Conservation (phyloP, 2,329 filamentous ascomycete genomes). For the Rhytidhysteron rufulum region DNA sequence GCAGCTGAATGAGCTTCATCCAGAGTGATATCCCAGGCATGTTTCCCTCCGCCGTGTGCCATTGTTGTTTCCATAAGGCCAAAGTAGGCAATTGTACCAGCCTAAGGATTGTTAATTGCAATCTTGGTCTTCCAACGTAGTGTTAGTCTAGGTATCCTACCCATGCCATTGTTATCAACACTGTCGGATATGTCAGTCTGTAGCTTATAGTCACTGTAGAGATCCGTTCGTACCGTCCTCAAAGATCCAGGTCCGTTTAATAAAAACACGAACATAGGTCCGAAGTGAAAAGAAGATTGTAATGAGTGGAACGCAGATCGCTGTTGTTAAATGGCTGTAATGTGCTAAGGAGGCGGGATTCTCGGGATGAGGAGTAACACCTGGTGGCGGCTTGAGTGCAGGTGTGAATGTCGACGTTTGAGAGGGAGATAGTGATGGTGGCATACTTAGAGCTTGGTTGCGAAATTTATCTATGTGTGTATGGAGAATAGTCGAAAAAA, state of each 20-base stretch:
- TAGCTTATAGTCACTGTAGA: not conserved
- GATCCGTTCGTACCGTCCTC: conserved; percentile 3
- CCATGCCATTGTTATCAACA: conserved; percentile 1
- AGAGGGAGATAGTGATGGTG: not conserved
- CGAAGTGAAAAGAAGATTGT: conserved; percentile 4
- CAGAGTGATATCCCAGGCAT: conserved; percentile 9
- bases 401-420: conserved; percentile 7
- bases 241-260: conserved; percentile 7
- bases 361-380: conserved; percentile 7
- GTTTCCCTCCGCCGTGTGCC: conserved; percentile 7
- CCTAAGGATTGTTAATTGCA: no score
- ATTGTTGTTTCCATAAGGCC: conserved; percentile 7
- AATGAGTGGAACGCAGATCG: conserved; percentile 5
- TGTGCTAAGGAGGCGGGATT: conserved; percentile 8
- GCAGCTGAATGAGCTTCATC: conserved; percentile 6
- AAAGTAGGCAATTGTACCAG: conserved; percentile 5
- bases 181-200: not conserved
- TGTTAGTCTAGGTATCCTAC: no score
- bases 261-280: conserved; percentile 5
- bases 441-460: no score
- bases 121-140: no score
- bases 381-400: conserved; percentile 9
- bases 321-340: conserved; percentile 4
- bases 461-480: no score
- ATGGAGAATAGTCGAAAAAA: no score